Conservation (phyloP, 2,329 filamentous ascomycete genomes). For the Alternaria consortialis region DNA sequence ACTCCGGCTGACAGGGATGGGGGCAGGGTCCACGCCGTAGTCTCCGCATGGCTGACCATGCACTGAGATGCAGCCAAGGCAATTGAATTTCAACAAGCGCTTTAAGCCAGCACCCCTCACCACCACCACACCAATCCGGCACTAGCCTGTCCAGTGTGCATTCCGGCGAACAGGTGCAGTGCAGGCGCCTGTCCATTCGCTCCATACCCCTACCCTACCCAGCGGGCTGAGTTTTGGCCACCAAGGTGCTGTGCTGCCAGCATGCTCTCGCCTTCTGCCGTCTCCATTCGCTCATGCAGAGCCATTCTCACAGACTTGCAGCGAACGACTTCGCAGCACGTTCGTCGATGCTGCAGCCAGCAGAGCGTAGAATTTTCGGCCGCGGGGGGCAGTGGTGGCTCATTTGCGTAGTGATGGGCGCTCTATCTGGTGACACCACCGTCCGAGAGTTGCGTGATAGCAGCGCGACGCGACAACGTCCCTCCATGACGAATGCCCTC, state of each 20-base stretch:
- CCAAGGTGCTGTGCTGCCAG: slow-evolving; percentile 24
- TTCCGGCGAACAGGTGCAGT: slow-evolving; percentile 32
- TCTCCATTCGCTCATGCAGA: slow-evolving; percentile 25
- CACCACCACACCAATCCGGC: slow-evolving; percentile 7
- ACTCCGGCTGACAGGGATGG: slow-evolving; percentile 21
- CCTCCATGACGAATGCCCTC: slow-evolving; percentile 34
- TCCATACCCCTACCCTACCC: not conserved
- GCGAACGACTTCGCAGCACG: slow-evolving; percentile 4
- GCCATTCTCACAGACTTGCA: not conserved
- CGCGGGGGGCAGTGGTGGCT: slow-evolving; percentile 14
- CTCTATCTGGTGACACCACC: slow-evolving; percentile 25
- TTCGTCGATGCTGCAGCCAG: slow-evolving; percentile 14
- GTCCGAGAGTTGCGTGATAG: slow-evolving; percentile 16
- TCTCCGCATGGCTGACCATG: slow-evolving; percentile 10
- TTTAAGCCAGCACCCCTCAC: slow-evolving; percentile 36
- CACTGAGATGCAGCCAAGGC: slow-evolving; percentile 24
- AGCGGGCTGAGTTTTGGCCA: slow-evolving; percentile 25
- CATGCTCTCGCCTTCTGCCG: slow-evolving; percentile 11
- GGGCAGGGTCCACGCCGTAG: slow-evolving; percentile 29
- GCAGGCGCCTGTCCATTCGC: slow-evolving; percentile 29
- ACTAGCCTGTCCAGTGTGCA: slow-evolving; percentile 20
- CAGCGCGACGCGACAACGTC: slow-evolving; percentile 27
- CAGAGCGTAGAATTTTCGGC: slow-evolving; percentile 13
- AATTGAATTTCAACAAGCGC: slow-evolving; percentile 24
- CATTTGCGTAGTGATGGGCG: not conserved